Conservation (phyloP, 2,329 filamentous ascomycete species). For the Penicillium brevicompactum region DNA sequence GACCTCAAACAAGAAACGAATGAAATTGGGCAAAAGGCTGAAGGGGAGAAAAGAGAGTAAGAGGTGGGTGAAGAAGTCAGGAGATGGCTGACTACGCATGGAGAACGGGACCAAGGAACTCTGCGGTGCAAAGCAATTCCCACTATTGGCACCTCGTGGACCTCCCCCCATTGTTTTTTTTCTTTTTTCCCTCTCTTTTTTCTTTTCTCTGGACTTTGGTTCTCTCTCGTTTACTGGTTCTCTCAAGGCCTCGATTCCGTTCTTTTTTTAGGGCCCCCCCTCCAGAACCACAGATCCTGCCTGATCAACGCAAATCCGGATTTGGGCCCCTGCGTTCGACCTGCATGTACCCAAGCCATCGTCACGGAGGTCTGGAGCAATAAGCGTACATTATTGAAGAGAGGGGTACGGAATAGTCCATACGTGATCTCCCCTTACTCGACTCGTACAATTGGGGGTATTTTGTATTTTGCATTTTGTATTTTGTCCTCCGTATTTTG, state of each 20-base stretch:
- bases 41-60: slow-evolving; percentile 27
- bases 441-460: not conserved
- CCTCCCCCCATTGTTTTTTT: slow-evolving; percentile 9
- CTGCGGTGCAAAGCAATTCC: not conserved
- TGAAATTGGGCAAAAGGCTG: slow-evolving; percentile 31
- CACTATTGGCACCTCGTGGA: slow-evolving; percentile 23
- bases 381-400: slow-evolving; percentile 6
- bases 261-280: not conserved
- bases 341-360: slow-evolving; percentile 19
- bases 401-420: not conserved
- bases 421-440: slow-evolving; percentile 16
- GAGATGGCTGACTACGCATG: slow-evolving; percentile 27
- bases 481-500: no score
- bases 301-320: not conserved
- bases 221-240: not conserved
- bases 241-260: not conserved
- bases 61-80: slow-evolving; percentile 24
- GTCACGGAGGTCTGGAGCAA: slow-evolving; percentile 6
- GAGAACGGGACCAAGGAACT: slow-evolving; percentile 5
- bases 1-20: slow-evolving; percentile 40
- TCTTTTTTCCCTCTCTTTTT: not conserved
- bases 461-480: no score
- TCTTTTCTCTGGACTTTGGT: slow-evolving; percentile 1
- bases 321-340: slow-evolving; percentile 28
- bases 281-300: no score